Evolutionary conservation across 306 rosid genomes (phyloP).

Genomic region (Dryas alaskensis): DNA sequence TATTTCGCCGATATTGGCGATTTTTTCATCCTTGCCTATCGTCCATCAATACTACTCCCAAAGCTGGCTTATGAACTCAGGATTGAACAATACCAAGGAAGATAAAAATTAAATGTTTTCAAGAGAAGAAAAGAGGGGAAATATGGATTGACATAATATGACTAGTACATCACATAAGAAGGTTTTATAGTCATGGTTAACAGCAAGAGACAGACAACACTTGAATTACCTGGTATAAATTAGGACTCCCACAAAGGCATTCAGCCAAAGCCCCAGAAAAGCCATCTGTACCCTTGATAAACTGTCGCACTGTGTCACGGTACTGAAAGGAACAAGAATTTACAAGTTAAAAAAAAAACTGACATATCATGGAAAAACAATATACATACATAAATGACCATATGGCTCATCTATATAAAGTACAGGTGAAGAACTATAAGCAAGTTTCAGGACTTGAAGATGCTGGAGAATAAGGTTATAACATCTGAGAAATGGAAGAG

Average conservation of each 20-base stretch:
- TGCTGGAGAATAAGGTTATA: not conserved
- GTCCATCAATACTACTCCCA: not conserved
- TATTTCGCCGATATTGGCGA: too few species aligned
- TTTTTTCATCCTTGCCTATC: too few species aligned
- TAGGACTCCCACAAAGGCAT: slow-evolving; percentile 97
- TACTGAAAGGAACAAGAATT: slow-evolving; percentile 56
- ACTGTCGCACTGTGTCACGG: slow-evolving; percentile 84
- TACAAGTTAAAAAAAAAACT: slow-evolving; percentile 11
- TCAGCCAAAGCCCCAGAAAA: slow-evolving; percentile 91
- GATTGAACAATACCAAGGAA: not conserved
- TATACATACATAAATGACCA: slow-evolving; percentile 1
- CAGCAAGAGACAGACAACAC: slow-evolving; percentile 11
- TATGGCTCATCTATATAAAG: not conserved
- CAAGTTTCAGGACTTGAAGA: not conserved
- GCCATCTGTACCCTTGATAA: slow-evolving; percentile 93
- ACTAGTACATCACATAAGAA: not conserved
- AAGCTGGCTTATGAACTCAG: not conserved
- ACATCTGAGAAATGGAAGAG: not conserved
- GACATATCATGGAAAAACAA: not conserved
- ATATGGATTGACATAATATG: not conserved
- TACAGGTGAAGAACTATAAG: not conserved
- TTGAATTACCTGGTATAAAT: slow-evolving; percentile 73
- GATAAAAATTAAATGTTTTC: not conserved
- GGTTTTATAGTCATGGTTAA: not conserved
- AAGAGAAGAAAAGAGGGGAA: not conserved